Evolutionary conservation across 352 stramenopile genomes (phyloP), one percentile per base, ranked within the genome.

Genomic region (Peronospora farinosa): DNA sequence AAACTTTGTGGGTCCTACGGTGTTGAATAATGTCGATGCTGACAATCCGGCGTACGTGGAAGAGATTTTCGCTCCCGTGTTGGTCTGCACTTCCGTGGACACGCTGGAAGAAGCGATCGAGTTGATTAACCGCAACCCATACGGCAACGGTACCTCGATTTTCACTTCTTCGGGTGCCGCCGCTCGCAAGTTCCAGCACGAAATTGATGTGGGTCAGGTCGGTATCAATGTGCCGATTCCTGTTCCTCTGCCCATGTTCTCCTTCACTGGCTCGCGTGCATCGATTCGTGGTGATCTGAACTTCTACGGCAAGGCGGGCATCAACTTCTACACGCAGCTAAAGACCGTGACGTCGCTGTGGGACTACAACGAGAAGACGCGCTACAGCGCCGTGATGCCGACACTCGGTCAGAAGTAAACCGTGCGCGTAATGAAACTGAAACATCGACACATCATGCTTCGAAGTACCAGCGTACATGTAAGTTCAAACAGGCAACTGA

Each of bases 281-380:
- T 97, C 86, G 41, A 98, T 98, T 67, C 74, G 83, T 21, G 96
- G 96, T 6, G 96, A 98, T 73, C 54, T 98, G 30, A 96, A 99
- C 71, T 98, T 99, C 70, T 98, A 97, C 67, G 92, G 92, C 63
- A 96, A 98, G 61, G 73, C 92, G 28, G 96, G 95, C 32, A 87
- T 98, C 41, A 85, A 97, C 61, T 99, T 98, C 57, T 98, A 97
- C 74, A 99, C 96, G 46, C 92, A 98, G 69, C 81, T 95, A 52
- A 98, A 99, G 78, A 98, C 96, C 21, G 88, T 99, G 48, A 98
- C 94, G 11, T 88, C 83, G 37, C 92, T 97, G 56, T 99, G 96
- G 96, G 85, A 97, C 21, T 95, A 95, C 67, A 78, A 89, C 57
- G 71, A 84, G 51, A 83, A 83, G 58, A 91, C 84, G 31, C 80